Percentiles rank a stretch among this genome's conserved stretches.
Conservation (phyloP, 148 eudicot species). For the Rhododendron ferrugineum region DNA sequence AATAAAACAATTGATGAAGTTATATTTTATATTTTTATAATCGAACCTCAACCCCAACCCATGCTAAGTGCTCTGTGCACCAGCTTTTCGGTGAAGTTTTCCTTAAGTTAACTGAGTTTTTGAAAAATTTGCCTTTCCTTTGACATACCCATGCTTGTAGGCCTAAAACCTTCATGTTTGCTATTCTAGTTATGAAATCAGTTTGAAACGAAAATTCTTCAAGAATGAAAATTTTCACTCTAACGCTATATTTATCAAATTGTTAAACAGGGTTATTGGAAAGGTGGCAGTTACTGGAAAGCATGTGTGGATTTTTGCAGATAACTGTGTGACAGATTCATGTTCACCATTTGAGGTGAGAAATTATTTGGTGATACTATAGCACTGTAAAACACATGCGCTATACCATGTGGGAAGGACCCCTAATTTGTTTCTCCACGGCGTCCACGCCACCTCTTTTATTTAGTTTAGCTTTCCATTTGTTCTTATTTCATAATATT, state of each 20-base stretch:
- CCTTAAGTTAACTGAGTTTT: not conserved
- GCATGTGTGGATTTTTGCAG: slow-evolving; percentile 68
- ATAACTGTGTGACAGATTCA: slow-evolving; percentile 30
- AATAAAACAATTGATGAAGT: not conserved
- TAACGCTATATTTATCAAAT: not conserved
- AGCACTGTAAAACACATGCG: not conserved
- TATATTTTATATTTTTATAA: not conserved
- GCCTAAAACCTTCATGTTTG: not conserved
- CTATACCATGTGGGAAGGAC: not conserved
- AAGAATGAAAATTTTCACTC: not conserved
- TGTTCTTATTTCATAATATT: slow-evolving; percentile 13
- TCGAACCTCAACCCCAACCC: not conserved
- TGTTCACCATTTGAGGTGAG: slow-evolving; percentile 57
- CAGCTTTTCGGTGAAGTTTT: not conserved
- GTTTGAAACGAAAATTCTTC: not conserved
- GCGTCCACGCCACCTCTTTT: not conserved
- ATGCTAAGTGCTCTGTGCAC: not conserved
- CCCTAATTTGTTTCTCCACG: not conserved
- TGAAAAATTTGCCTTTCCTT: not conserved
- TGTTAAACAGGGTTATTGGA: slow-evolving; percentile 62
- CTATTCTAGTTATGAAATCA: not conserved
- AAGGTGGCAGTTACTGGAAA: slow-evolving; percentile 81
- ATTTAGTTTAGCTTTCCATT: slow-evolving; percentile 11
- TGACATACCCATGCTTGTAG: not conserved
- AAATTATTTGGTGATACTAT: not conserved